These are phyloP conservation scores for Chrysoporthe cubensis DNA, from an alignment of 2,329 filamentous ascomycete genomes.

Conservation along the genomic window DNA sequence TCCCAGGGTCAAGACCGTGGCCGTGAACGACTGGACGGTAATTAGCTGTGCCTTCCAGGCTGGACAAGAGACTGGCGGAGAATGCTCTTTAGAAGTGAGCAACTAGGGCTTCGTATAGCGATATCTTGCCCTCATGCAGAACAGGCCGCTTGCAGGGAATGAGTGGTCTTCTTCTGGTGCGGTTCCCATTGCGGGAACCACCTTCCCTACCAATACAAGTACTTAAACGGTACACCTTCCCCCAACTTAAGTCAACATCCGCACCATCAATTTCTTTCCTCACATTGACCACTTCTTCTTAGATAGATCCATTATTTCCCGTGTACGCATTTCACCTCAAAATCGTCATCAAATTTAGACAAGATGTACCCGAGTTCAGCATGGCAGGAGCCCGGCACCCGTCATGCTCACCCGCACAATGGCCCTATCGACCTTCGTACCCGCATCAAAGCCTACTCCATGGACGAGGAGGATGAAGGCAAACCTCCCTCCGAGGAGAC, in stretches of 20 bases:
- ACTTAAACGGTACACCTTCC: neutral
- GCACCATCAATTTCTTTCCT: neutral
- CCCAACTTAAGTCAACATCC: neutral
- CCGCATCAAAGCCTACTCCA: neutral
- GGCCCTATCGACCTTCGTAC: neutral
- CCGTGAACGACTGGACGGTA: too few relatives aligned
- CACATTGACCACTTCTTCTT: too few relatives aligned
- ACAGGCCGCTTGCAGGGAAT: neutral
- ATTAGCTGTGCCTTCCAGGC: too few relatives aligned
- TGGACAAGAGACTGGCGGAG: too few relatives aligned
- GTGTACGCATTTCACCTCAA: neutral
- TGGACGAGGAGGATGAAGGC: neutral
- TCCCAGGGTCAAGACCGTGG: too few relatives aligned
- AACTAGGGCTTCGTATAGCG: neutral
- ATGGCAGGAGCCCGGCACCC: neutral
- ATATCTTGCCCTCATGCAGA: neutral
- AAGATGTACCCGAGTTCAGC: conserved; percentile 1
- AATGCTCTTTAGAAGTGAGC: too few relatives aligned
- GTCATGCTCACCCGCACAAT: neutral
- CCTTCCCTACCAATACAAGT: neutral
- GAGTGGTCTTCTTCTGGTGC: neutral
- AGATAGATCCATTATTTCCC: neutral
- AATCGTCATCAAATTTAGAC: neutral
- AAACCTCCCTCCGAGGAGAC: neutral
- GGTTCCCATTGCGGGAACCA: neutral